Evolutionary conservation across 208 protist species (phyloP).

Genomic region (Leishmania major): DNA sequence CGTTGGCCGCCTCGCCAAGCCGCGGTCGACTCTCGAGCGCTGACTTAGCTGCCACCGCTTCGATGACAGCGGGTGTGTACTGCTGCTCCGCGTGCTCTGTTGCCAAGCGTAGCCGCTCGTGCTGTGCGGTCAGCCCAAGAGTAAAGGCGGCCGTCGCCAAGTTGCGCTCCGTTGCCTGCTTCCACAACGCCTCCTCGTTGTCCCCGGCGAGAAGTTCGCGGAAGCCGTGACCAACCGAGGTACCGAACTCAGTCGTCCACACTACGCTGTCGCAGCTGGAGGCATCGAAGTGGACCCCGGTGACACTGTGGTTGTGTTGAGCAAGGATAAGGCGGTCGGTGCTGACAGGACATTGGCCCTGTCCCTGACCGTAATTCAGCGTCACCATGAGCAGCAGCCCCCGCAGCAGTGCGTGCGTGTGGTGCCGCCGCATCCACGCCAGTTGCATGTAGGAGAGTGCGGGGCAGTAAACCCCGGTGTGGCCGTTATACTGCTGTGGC

Average conservation of each 20-base stretch:
- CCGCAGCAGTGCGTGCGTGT: slow-evolving; percentile 67
- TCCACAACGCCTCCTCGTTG: slow-evolving; percentile 65
- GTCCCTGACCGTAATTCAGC: slow-evolving; percentile 23
- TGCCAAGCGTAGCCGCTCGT: slow-evolving; percentile 18
- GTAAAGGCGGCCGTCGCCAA: slow-evolving; percentile 65
- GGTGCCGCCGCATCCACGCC: slow-evolving; percentile 74
- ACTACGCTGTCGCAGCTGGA: slow-evolving; percentile 83
- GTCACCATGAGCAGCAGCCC: slow-evolving; percentile 50
- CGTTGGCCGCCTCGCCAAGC: slow-evolving; percentile 31
- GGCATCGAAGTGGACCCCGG: slow-evolving; percentile 61
- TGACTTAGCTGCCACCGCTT: slow-evolving; percentile 20
- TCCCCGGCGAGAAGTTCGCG: slow-evolving; percentile 80
- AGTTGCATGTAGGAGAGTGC: slow-evolving; percentile 56
- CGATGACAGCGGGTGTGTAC: slow-evolving; percentile 18
- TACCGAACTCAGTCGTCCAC: slow-evolving; percentile 73
- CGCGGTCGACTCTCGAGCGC: slow-evolving; percentile 42
- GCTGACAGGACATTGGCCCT: slow-evolving; percentile 10
- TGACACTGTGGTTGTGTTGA: slow-evolving; percentile 57
- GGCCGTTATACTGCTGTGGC: background rate
- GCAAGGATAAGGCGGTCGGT: slow-evolving; percentile 77
- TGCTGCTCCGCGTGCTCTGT: slow-evolving; percentile 10
- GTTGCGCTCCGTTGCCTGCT: slow-evolving; percentile 59
- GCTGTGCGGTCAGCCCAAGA: slow-evolving; percentile 34
- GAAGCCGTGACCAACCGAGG: slow-evolving; percentile 64
- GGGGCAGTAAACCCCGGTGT: slow-evolving; percentile 18